Base-by-base conservation (phyloP, 805 yeast genomes). In the Lachancea kluyveri region DNA sequence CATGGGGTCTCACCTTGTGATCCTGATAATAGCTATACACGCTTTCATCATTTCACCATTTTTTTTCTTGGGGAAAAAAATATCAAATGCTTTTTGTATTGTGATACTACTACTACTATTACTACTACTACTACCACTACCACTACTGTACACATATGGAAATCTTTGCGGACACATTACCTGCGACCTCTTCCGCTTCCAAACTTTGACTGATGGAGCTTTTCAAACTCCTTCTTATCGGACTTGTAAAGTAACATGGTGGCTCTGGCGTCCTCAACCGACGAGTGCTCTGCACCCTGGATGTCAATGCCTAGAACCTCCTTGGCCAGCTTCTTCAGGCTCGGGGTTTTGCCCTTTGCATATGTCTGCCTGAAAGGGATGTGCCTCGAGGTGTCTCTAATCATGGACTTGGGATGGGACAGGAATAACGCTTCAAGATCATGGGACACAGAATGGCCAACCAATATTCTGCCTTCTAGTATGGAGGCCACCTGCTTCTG, bases 231-330 rank as follows among this genome's bases (percentile, higher is more conserved):
- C 32, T 61, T 64, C 49, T 73, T 78, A 40, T 73, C 70, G 31
- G 70, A 50, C 39, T 82, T 69, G 50, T 76, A 87, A n/a, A 87
- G 57, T 38, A 78, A 54, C 95, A 87, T 88, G 0, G 95, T 77
- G 1, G 88, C 88, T 48, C 74, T 73, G 0, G 96, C 95, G 61
- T 87, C 96, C 50, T 85, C 95, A 1, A 87, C 84, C 0, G 95
- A 84, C 3, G 92, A 80, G 60, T 88, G 96, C 39, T 75, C 69
- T 1, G 79, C 85, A 0, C 60, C 62, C 55, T 87, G 95, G 36
- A 87, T 83, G 7, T 73, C 77, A 2, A 70, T 34, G 1, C 70
- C 65, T 21, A 85, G 52, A 9, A 79, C 61, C 44, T 72, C 77
- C 37, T 67, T 62, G 1, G 81, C 59, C 18, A 87, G 59, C 41